A percentile compares a stretch with the other conserved stretches of the same genome.
Evolutionary conservation across 805 yeast genomes (phyloP).

Genomic region (Candida anglica): DNA sequence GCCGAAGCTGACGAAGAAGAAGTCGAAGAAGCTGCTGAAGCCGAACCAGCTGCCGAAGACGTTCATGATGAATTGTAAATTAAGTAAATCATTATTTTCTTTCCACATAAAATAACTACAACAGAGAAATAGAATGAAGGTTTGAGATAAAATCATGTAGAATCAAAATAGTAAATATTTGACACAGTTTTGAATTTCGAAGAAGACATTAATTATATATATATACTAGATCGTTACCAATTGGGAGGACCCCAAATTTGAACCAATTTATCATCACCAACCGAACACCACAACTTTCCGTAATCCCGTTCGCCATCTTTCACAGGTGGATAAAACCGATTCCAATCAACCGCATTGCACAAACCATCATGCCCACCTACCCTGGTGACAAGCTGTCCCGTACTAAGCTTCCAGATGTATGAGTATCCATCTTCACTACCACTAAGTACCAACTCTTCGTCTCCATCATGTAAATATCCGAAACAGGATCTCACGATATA

Average conservation of each 20-base stretch:
- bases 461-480: slow-evolving; percentile 49
- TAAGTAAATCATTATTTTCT: too few species aligned
- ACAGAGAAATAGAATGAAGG: neutral
- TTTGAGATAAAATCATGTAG: neutral
- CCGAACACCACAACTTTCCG: slow-evolving; percentile 67
- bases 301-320: slow-evolving; percentile 22
- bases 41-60: slow-evolving; percentile 1
- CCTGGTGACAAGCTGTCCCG: slow-evolving; percentile 61
- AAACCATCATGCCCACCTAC: slow-evolving; percentile 61
- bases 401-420: slow-evolving; percentile 73
- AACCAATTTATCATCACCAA: slow-evolving; percentile 76
- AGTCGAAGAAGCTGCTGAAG: slow-evolving; percentile 7
- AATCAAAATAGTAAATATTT: slow-evolving; percentile 1
- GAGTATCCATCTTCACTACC: slow-evolving; percentile 82
- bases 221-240: slow-evolving; percentile 5
- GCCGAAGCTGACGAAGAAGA: slow-evolving; percentile 15
- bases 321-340: slow-evolving; percentile 18
- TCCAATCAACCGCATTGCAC: slow-evolving; percentile 82
- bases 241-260: slow-evolving; percentile 56
- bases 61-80: slow-evolving; percentile 7
- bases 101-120: too few species aligned
- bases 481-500: slow-evolving; percentile 73
- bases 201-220: slow-evolving; percentile 1
- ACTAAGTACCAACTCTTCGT: slow-evolving; percentile 67
- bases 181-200: neutral